These are phyloP conservation scores for Theileria sp. DNA, from an alignment of 169 alveolate species.

Conservation along the genomic window DNA sequence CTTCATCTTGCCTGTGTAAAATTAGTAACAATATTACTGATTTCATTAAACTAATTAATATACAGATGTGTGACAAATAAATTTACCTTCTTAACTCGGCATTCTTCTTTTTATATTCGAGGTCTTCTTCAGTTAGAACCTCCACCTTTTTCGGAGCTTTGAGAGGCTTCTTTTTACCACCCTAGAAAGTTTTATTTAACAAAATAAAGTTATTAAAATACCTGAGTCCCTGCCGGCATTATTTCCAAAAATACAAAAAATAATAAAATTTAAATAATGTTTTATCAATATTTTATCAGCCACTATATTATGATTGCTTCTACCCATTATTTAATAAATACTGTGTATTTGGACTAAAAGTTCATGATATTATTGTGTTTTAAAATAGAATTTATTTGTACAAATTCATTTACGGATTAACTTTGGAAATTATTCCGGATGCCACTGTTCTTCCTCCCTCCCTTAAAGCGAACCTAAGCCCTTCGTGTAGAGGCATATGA, in stretches of 20 bases:
- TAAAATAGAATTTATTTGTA: background rate
- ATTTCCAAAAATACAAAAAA: background rate
- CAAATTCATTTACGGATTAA: constrained; percentile 7
- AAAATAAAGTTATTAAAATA: background rate
- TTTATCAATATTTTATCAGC: background rate
- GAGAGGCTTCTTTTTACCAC: constrained; percentile 78
- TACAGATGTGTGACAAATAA: background rate
- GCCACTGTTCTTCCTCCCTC: constrained; percentile 95
- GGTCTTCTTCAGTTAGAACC: constrained; percentile 72
- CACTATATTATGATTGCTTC: background rate
- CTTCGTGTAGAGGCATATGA: constrained; percentile 80
- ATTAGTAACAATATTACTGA: background rate
- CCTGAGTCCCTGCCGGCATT: constrained; percentile 73
- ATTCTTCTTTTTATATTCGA: constrained; percentile 73
- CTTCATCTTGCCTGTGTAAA: constrained; percentile 35
- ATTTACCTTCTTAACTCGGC: constrained; percentile 70
- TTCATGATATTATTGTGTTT: background rate
- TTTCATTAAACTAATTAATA: background rate
- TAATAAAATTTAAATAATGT: background rate
- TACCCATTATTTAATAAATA: background rate
- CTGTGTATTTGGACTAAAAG: background rate
- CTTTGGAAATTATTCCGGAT: constrained; percentile 86
- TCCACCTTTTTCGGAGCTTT: constrained; percentile 72
- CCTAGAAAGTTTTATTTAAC: constrained; percentile 24
- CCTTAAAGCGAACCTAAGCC: constrained; percentile 90